phyloP scores from a whole-genome alignment of 352 stramenopile species.

The Thalassiosira delicatula region DNA sequence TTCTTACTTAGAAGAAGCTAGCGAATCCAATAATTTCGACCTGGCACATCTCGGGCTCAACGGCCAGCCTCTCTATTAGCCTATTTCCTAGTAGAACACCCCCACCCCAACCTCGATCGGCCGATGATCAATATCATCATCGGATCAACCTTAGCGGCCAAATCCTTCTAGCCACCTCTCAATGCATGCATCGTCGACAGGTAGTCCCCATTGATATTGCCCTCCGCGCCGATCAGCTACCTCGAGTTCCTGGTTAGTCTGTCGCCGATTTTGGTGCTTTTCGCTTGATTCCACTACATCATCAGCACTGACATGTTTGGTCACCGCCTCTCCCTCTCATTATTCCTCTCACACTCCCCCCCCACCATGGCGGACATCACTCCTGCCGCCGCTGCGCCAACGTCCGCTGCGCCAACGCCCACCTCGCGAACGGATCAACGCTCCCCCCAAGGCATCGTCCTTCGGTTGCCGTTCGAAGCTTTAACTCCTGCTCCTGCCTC shows the following conservation, averaged over 20 bases:
- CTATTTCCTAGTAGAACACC: neutral
- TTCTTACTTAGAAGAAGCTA: neutral
- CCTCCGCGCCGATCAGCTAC: neutral
- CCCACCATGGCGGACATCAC: neutral
- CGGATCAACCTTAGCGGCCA: neutral
- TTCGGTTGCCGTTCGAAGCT: neutral
- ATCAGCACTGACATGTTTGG: neutral
- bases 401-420: neutral
- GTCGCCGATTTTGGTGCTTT: neutral
- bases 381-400: neutral
- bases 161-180: neutral
- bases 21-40: neutral
- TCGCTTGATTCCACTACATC: neutral
- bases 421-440: neutral
- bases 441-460: neutral
- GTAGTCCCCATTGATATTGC: neutral
- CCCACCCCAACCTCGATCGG: neutral
- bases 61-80: neutral
- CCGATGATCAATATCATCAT: conserved; percentile 1
- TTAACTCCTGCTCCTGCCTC: neutral
- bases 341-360: neutral
- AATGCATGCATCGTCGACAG: neutral
- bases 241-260: neutral
- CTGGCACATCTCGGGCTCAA: neutral
- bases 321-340: neutral